phyloP scores from a whole-genome alignment of 768 basidiomycete species.

The Cantharellus anzutake region DNA sequence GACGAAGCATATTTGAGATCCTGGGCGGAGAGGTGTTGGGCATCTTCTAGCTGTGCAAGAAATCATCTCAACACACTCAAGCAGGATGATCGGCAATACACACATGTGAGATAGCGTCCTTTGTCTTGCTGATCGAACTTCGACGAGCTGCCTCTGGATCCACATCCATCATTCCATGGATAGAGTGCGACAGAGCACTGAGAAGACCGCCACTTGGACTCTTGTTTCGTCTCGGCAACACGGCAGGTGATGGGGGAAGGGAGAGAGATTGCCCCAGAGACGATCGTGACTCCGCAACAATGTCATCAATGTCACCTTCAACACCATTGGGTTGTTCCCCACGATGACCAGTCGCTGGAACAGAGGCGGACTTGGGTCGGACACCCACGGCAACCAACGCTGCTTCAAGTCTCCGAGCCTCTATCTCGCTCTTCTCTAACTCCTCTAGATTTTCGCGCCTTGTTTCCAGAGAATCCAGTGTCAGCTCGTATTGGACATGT shows the following conservation, averaged over 20 bases:
- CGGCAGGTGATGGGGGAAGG: background rate
- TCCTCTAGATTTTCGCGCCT: constrained; percentile 76
- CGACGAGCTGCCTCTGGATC: constrained; percentile 92
- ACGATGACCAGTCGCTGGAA: background rate
- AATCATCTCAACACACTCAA: background rate
- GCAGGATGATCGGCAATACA: constrained; percentile 8
- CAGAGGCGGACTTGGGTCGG: constrained; percentile 19
- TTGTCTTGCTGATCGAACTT: constrained; percentile 83
- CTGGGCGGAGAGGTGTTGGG: constrained; percentile 75
- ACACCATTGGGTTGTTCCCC: background rate
- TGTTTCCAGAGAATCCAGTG: constrained; percentile 70
- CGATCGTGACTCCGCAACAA: background rate
- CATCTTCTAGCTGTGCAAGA: constrained; percentile 66
- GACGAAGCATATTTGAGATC: constrained; percentile 93
- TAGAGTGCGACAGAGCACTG: constrained; percentile 79
- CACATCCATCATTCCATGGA: constrained; percentile 97
- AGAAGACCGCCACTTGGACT: constrained; percentile 48
- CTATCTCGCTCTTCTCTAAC: constrained; percentile 80
- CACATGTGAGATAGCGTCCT: constrained; percentile 90
- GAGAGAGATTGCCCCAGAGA: background rate
- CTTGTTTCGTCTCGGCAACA: constrained; percentile 1
- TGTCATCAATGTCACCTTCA: constrained; percentile 1
- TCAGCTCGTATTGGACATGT: constrained; percentile 95
- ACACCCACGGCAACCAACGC: constrained; percentile 38
- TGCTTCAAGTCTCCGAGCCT: constrained; percentile 74